Evolutionary conservation across 306 rosid genomes (phyloP).

Genomic region (Medicago ruthenica): DNA sequence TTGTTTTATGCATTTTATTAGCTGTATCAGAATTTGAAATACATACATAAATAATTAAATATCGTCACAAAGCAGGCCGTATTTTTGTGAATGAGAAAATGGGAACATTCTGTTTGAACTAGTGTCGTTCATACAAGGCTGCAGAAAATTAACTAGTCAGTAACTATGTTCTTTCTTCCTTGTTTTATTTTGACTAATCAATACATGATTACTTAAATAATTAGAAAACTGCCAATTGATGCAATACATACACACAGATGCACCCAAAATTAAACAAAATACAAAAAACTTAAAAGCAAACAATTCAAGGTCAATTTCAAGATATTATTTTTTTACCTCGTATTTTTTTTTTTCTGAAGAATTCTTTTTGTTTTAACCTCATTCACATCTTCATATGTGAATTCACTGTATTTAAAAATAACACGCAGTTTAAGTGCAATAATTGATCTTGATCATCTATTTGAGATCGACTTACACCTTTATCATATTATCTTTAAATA

Average conservation of each 20-base stretch:
- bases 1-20: not conserved
- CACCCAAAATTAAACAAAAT: conserved; percentile 3
- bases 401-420: not conserved
- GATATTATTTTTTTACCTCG: not conserved
- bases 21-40: not conserved
- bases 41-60: not conserved
- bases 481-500: not conserved
- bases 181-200: conserved; percentile 31
- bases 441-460: not conserved
- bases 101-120: not conserved
- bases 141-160: conserved; percentile 12
- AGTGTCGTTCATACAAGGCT: conserved; percentile 1
- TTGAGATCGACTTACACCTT: not conserved
- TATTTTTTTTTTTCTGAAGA: too few species aligned
- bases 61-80: conserved; percentile 18
- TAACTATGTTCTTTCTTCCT: conserved; percentile 23
- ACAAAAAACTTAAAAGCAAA: not conserved
- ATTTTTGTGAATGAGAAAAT: not conserved
- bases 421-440: not conserved
- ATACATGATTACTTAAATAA: not conserved
- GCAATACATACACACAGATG: conserved; percentile 6
- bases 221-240: not conserved
- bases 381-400: not conserved
- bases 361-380: not conserved
- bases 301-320: not conserved